Evolutionary conservation across 352 stramenopile species (phyloP).

Genomic region (Phytophthora pinifolia): DNA sequence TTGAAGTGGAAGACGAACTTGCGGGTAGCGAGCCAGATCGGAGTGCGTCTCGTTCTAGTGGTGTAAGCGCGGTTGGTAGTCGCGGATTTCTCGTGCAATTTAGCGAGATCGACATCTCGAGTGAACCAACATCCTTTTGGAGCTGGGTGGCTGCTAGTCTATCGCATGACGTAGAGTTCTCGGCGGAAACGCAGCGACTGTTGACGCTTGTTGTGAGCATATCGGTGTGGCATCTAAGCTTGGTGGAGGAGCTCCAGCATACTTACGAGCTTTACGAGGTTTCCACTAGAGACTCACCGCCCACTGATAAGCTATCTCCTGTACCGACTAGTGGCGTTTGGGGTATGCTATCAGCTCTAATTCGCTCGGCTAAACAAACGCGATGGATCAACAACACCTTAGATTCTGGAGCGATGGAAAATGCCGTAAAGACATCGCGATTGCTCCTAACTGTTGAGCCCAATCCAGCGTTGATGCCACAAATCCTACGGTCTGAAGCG

Average conservation of each 20-base stretch:
- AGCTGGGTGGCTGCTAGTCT: slow-evolving; percentile 15
- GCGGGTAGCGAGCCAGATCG: slow-evolving; percentile 8
- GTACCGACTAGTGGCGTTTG: slow-evolving; percentile 5
- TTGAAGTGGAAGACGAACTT: slow-evolving; percentile 58
- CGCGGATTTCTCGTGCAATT: slow-evolving; percentile 24
- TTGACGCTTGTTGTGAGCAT: slow-evolving; percentile 10
- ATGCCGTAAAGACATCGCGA: slow-evolving; percentile 3
- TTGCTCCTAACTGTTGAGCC: slow-evolving; percentile 26
- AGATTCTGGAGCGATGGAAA: slow-evolving; percentile 5
- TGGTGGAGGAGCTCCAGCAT: slow-evolving; percentile 18
- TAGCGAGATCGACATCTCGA: slow-evolving; percentile 5
- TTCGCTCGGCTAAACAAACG: neutral
- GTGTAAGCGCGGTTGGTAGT: neutral
- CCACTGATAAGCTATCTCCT: neutral
- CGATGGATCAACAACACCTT: neutral
- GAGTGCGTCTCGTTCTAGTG: neutral
- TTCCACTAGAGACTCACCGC: neutral
- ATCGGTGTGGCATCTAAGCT: slow-evolving; percentile 23
- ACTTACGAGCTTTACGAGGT: slow-evolving; percentile 16
- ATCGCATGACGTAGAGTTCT: slow-evolving; percentile 9
- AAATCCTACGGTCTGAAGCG: neutral
- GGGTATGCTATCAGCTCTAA: slow-evolving; percentile 8
- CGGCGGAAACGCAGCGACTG: slow-evolving; percentile 10
- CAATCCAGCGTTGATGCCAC: slow-evolving; percentile 10
- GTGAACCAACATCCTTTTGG: slow-evolving; percentile 16